These are phyloP conservation scores for Trichoderma reesei DNA, from an alignment of 495 filamentous ascomycete species.

Conservation along the genomic window DNA sequence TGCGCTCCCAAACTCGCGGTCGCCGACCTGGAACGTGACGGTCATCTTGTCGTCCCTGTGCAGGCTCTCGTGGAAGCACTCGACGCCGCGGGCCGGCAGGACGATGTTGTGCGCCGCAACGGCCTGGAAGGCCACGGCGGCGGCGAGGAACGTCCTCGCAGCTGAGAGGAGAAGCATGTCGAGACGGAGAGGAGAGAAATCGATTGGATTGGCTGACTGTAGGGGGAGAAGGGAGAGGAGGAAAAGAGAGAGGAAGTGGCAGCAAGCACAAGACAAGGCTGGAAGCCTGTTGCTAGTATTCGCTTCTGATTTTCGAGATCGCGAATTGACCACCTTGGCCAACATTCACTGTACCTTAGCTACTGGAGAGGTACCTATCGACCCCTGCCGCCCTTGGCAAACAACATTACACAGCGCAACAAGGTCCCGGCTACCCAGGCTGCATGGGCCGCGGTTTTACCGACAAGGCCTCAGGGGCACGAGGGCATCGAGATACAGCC, in stretches of 20 bases:
- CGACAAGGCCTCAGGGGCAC: constrained; percentile 8
- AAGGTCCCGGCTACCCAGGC: neutral
- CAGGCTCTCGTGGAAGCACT: constrained; percentile 94
- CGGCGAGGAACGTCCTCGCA: constrained; percentile 51
- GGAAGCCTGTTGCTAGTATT: neutral
- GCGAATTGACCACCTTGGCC: neutral
- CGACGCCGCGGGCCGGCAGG: constrained; percentile 76
- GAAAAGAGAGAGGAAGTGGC: no score
- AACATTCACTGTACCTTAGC: neutral
- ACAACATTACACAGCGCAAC: neutral
- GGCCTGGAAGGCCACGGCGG: constrained; percentile 51
- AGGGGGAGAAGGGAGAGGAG: neutral
- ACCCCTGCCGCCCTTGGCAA: no score
- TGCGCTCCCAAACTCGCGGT: constrained; percentile 87
- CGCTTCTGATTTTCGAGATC: neutral
- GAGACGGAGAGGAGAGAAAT: neutral
- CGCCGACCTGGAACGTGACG: constrained; percentile 95
- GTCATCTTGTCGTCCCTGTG: constrained; percentile 97
- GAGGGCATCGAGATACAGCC: constrained; percentile 2
- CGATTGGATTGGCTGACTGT: neutral
- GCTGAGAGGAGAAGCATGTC: constrained; percentile 25
- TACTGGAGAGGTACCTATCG: neutral
- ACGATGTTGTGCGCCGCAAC: constrained; percentile 86
- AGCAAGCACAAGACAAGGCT: no score
- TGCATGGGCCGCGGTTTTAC: constrained; percentile 4